Evolutionary conservation across 2,329 filamentous ascomycete species (phyloP), one percentile per base, ranked within the genome.

Genomic region (Calcarisporium arbuscula): DNA sequence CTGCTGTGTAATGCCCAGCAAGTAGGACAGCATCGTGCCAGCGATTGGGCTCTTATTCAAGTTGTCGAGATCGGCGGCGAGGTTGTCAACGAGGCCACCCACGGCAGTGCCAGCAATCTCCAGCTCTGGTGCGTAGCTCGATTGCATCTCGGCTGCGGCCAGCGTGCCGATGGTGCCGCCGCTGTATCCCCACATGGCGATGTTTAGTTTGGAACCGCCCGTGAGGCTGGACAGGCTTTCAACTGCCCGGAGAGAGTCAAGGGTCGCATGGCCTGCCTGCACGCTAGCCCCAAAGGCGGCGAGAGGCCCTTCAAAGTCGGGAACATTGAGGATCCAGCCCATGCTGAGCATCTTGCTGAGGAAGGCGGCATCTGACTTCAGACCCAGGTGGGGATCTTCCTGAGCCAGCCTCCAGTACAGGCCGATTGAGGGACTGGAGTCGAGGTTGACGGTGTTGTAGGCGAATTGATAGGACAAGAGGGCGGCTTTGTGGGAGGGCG

Each of bases 281-380:
- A 54, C 47, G 16, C 59, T 63, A 2, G 59, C 58, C 0, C 56
- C 53, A 43, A 67, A 71, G 1, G 63, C 54, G 6, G 66, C 63
- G 4, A 43, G 45, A 1, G 61, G 61, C 0, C 65, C 64, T 28
- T 67, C 55, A 33, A 60, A 64, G 40, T 73, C 69, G 0, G 68
- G 67, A 55, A 30, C 40, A 16, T 28, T 28, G 27, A 28, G 12
- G 17, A 28, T 15, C 27, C 27, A 28, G 8, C 27, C 27, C 8
- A 12, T 8, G 14, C 12, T 8, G 17, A 28, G 27, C 27, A 28
- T 8, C 14, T 28, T 16, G 14, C 8, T 28, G 8, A 28, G 12
- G 27, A 28, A 8, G 8, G 27, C 8, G 14, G 8, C 14, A 15
- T 8, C 8, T 15, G 27, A 28, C 27, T 28, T 28, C 12, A 28